Base-by-base conservation (phyloP, 139 green algal species). In the Picochlorum sp. region DNA sequence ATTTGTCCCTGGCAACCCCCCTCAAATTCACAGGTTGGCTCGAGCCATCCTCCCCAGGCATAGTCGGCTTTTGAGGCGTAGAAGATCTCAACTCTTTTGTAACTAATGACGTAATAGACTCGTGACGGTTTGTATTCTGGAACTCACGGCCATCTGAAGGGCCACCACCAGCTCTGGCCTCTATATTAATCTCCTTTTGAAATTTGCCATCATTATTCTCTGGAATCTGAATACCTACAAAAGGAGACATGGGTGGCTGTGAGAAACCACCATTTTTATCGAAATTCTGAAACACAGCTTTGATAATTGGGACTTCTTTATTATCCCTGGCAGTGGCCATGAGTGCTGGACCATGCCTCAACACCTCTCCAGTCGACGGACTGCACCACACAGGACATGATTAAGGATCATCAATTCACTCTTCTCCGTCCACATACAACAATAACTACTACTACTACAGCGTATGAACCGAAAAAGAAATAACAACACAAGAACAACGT, bases 101-200 rank as follows among this genome's bases (percentile, higher is more conserved):
- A 21, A 70, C 64, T 34, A 70, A 49, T 31, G 24, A 54, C 8
- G 51, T 70, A 49, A 70, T 70, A n/a, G 62, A 45, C 11, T 51
- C 63, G 20, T 69, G 10, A 13, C 18, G n/a, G 11, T 55, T 55
- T 20, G 47, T 55, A 55, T 20, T 20, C 5, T 20, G 28, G 18
- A 30, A 30, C 50, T n/a, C 18, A 26, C 10, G 10, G 18, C 16
- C 50, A 26, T 57, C 23, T 15, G 23, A 6, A 38, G 21, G 51
- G 6, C 21, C 13, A 34, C 51, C 51, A 59, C 51, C 21, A 28
- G 51, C 18, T 21, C 26, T 62, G 41, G 56, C 24, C 14, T n/a
- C 26, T 45, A 23, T 14, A 24, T 62, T 10, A 15, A 23, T 14
- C 56, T 62, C 26, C n/a, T 62, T 30, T 21, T 62, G 56, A 47